Base-by-base conservation (phyloP, 192 early-diverging fungal genomes). In the Spinellus fusiger region DNA sequence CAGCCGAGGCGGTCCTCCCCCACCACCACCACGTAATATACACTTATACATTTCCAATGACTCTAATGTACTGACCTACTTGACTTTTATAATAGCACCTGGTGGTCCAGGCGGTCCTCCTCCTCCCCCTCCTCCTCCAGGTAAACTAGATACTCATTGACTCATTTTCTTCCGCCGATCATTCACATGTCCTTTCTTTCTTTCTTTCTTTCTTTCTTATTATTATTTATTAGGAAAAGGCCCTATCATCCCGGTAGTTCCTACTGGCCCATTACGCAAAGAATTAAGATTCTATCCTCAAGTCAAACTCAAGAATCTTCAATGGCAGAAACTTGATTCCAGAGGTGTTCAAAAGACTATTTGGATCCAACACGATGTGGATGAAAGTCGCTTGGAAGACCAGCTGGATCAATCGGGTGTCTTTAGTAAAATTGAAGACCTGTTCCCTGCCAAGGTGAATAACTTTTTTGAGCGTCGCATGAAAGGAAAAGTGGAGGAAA, bases 401-500 rank as follows among this genome's bases (percentile, higher is more conserved):
- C 34, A 62, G 8, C 40, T 72, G 10, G 38, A 49, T 23, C 63
- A 76, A 1, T 74, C 62, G 32, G 85, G 83, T 37, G 72, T 86
- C 12, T 87, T 91, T 62, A 64, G 69, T 5, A 72, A 60, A 20
- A 81, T 91, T 50, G 89, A 91, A 37, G 66, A 71, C 56, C 66
- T 89, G 60, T 91, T 91, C 74, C 76, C 83, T 0, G 87, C 86
- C 61, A 86, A 86, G 69, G 66, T 76, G 0, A 71, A 71, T 38
- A 65, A 40, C 15, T 69, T 78, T 9, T 76, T 74, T 49, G 60
- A 73, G 35, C 67, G 53, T 49, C 73, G 68, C 62, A 13, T 63
- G 49, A 57, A 48, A 18, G 20, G 53, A 9, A 64, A 64, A 59
- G 81, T 56, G 32, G 73, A 47, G 46, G 82, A 73, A 64, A 82